phyloP scores from a whole-genome alignment of 164 flowering plant species.

The Chimonanthus salicifolius region DNA sequence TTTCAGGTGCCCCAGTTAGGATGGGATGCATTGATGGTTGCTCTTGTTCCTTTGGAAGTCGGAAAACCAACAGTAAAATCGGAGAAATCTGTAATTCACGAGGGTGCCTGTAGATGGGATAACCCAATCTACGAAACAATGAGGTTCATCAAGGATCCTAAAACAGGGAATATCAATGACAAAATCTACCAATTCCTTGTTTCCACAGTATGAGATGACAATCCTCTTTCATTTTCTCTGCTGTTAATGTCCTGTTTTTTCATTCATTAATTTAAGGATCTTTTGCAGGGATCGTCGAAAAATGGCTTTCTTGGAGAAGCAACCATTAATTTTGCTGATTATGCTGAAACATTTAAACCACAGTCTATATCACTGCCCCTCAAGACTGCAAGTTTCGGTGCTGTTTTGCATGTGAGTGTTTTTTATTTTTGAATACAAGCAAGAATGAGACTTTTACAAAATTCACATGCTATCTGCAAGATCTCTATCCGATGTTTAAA shows the following conservation, averaged over 20 bases:
- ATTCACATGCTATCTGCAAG: neutral
- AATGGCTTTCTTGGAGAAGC: slow-evolving; percentile 71
- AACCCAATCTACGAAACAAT: slow-evolving; percentile 69
- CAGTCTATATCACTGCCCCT: slow-evolving; percentile 55
- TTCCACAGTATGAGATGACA: slow-evolving; percentile 42
- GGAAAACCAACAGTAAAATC: slow-evolving; percentile 66
- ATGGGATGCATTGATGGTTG: slow-evolving; percentile 54
- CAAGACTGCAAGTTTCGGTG: slow-evolving; percentile 44
- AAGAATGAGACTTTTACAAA: neutral
- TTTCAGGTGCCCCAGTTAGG: slow-evolving; percentile 51
- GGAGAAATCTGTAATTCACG: slow-evolving; percentile 53
- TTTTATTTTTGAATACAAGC: neutral
- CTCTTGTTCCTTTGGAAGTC: slow-evolving; percentile 65
- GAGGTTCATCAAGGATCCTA: slow-evolving; percentile 56
- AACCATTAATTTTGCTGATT: slow-evolving; percentile 65
- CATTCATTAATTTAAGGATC: slow-evolving; percentile 1
- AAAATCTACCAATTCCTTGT: slow-evolving; percentile 55
- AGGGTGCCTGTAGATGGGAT: slow-evolving; percentile 79
- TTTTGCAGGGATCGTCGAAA: slow-evolving; percentile 78
- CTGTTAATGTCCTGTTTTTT: neutral
- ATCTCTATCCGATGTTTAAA: neutral
- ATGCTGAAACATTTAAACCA: slow-evolving; percentile 55
- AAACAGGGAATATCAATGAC: slow-evolving; percentile 65
- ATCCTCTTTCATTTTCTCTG: neutral
- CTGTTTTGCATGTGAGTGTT: slow-evolving; percentile 66